These are phyloP conservation scores for Cystobasidiaceae sp. DNA, from an alignment of 1,284 basidiomycete species.

Conservation along the genomic window DNA sequence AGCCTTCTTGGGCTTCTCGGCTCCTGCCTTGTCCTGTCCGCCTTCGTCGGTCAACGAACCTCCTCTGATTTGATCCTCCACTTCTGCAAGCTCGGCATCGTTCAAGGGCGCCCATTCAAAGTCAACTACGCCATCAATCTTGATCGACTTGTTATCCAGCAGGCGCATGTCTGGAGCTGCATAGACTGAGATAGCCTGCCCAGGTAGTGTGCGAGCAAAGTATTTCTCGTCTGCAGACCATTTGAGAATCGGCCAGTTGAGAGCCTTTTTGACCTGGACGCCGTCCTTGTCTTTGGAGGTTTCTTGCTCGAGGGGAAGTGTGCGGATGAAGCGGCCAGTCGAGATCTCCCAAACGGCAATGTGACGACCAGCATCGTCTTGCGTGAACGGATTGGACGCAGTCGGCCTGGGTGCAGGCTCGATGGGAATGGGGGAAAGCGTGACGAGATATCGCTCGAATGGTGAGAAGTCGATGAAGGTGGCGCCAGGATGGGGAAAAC, in stretches of 20 bases:
- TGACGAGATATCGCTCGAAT: conserved; percentile 93
- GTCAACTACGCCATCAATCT: conserved; percentile 96
- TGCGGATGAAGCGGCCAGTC: conserved; percentile 84
- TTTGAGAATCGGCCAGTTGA: conserved; percentile 87
- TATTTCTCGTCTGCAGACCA: conserved; percentile 98
- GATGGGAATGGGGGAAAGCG: conserved; percentile 96
- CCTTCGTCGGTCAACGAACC: background rate
- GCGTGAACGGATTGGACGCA: conserved; percentile 63
- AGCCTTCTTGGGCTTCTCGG: conserved; percentile 37
- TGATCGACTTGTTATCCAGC: conserved; percentile 94
- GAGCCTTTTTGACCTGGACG: conserved; percentile 59
- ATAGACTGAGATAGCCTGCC: conserved; percentile 92
- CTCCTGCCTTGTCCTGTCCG: conserved; percentile 26
- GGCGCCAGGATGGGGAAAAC: conserved; percentile 92
- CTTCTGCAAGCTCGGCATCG: conserved; percentile 58
- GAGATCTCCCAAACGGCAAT: conserved; percentile 98
- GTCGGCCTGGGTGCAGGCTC: conserved; percentile 56
- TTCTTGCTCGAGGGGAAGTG: conserved; percentile 63
- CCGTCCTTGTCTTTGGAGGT: conserved; percentile 41
- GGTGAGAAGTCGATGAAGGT: conserved; percentile 97
- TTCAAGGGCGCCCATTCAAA: conserved; percentile 98
- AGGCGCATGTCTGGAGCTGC: conserved; percentile 91
- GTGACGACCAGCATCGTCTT: conserved; percentile 94
- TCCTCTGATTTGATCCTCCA: conserved; percentile 24
- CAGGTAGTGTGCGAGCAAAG: conserved; percentile 80